These are phyloP conservation scores for Populus hybrid DNA, from an alignment of 441 rosid genomes.

Conservation along the genomic window DNA sequence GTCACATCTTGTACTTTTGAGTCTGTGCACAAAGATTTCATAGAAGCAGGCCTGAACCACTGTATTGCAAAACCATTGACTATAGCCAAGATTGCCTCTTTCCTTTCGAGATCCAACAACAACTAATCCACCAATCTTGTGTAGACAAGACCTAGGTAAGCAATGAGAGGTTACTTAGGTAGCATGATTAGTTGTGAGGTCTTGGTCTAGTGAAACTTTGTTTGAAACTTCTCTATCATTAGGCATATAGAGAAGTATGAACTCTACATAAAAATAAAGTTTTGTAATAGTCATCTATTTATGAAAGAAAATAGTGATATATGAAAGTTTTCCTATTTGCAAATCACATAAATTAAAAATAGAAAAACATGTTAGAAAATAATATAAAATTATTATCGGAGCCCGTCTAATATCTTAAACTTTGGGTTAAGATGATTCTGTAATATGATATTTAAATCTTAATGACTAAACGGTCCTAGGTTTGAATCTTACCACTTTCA, in stretches of 20 bases:
- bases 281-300: too few relatives aligned
- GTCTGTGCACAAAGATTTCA: slow-evolving; percentile 26
- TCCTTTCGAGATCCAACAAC: slow-evolving; percentile 4
- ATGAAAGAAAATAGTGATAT: neutral
- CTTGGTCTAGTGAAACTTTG: neutral
- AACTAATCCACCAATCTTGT: neutral
- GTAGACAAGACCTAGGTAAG: neutral
- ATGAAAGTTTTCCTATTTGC: neutral
- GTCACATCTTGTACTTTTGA: slow-evolving; percentile 31
- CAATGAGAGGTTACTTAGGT: neutral
- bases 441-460: too few relatives aligned
- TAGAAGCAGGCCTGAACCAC: slow-evolving; percentile 47
- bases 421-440: too few relatives aligned
- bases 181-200: neutral
- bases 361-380: too few relatives aligned
- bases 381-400: too few relatives aligned
- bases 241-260: too few relatives aligned
- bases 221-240: neutral
- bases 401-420: neutral
- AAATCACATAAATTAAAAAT: neutral
- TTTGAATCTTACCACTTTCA: neutral
- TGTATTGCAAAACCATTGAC: slow-evolving; percentile 51
- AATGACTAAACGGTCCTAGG: neutral
- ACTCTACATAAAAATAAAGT: neutral
- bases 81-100: slow-evolving; percentile 20